Percentiles rank a stretch among this genome's conserved stretches.
These are phyloP conservation scores for Protomyces lactucae-debilis DNA, from an alignment of 1,139 yeast species.

Conservation along the genomic window DNA sequence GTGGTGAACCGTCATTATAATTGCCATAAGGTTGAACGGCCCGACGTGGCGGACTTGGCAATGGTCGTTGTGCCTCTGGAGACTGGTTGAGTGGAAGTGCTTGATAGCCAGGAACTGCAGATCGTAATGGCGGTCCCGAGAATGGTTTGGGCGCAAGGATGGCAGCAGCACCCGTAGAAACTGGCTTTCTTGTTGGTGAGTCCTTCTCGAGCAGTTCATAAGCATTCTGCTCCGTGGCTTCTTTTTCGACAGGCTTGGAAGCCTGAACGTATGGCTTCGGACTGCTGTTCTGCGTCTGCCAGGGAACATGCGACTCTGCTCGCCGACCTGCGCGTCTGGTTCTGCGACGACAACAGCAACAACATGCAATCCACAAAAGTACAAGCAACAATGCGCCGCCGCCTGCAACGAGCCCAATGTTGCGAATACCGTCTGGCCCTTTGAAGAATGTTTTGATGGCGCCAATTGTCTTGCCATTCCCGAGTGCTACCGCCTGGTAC, in stretches of 20 bases:
- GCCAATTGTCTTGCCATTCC: slow-evolving; percentile 3
- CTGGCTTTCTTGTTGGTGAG: neutral
- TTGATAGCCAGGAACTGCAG: neutral
- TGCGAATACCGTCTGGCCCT: slow-evolving; percentile 19
- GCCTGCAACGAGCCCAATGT: slow-evolving; percentile 15
- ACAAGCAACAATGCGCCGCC: slow-evolving; percentile 7
- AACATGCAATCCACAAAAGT: slow-evolving; percentile 6
- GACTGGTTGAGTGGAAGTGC: neutral
- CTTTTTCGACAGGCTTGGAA: neutral
- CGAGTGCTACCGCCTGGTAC: slow-evolving; percentile 1
- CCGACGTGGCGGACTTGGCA: neutral
- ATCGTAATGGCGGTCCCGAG: neutral
- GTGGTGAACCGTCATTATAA: neutral
- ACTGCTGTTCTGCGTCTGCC: neutral
- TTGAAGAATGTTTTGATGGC: slow-evolving; percentile 14
- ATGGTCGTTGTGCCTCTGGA: neutral
- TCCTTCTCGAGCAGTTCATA: neutral
- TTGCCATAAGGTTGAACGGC: neutral
- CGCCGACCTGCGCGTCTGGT: neutral
- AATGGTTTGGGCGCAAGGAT: neutral
- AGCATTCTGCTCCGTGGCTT: neutral
- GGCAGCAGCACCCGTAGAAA: neutral
- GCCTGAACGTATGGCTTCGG: neutral
- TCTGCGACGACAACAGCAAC: slow-evolving; percentile 5
- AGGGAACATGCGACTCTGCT: neutral